These are phyloP conservation scores for Darksidea phi DNA, from an alignment of 495 filamentous ascomycete species.

Conservation along the genomic window DNA sequence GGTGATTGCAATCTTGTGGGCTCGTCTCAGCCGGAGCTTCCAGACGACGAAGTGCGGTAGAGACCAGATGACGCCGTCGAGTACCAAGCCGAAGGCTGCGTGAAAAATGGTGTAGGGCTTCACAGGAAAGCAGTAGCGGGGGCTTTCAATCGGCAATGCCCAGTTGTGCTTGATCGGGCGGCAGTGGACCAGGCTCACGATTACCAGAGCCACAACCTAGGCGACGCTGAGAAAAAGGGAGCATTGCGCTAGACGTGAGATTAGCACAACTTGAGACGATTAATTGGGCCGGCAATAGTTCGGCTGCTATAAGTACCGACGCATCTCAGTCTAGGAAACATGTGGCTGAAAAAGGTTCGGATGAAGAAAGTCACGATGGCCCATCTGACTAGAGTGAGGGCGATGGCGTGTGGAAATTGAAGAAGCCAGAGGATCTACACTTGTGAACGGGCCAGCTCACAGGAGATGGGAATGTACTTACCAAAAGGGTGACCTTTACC, in stretches of 20 bases:
- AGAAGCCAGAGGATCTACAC: constrained; percentile 16
- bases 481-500: constrained; percentile 2
- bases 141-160: constrained; percentile 7
- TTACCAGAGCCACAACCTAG: not conserved
- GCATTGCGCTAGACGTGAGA: constrained; percentile 2
- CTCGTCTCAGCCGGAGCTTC: constrained; percentile 14
- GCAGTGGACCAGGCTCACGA: constrained; percentile 9
- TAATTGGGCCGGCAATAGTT: not conserved
- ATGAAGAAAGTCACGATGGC: constrained; percentile 28
- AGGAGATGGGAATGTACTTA: not conserved
- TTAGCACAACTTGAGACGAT: constrained; percentile 1
- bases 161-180: constrained; percentile 20
- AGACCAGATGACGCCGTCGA: constrained; percentile 21
- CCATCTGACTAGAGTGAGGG: constrained; percentile 9
- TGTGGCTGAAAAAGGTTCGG: constrained; percentile 17
- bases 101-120: constrained; percentile 9
- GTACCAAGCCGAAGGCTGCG: not conserved
- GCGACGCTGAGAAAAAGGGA: constrained; percentile 9
- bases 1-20: constrained; percentile 27
- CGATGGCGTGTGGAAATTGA: constrained; percentile 18
- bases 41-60: constrained; percentile 28
- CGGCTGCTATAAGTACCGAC: constrained; percentile 2
- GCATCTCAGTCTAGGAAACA: constrained; percentile 17
- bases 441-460: not conserved
- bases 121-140: constrained; percentile 10